phyloP scores from a whole-genome alignment of 2,329 filamentous ascomycete species.

The Chaetomiaceae sp. region DNA sequence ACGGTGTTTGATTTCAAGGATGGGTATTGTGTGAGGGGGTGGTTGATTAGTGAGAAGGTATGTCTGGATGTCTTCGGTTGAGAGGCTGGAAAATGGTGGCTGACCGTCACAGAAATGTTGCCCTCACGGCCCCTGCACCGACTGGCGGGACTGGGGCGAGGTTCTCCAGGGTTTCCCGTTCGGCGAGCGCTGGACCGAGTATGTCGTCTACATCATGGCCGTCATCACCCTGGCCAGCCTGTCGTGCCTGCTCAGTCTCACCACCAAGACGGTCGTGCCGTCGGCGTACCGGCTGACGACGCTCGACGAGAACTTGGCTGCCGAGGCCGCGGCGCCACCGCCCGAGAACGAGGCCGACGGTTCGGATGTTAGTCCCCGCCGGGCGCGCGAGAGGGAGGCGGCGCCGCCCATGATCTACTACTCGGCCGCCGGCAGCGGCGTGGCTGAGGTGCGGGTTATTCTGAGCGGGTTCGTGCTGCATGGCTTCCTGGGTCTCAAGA shows the following conservation, averaged over 20 bases:
- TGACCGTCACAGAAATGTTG: constrained; percentile 40
- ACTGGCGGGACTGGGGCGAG: constrained; percentile 55
- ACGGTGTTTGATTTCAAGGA: constrained; percentile 87
- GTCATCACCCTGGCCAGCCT: constrained; percentile 66
- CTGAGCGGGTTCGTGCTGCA: constrained; percentile 97
- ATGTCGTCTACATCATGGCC: constrained; percentile 66
- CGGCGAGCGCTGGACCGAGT: constrained; percentile 65
- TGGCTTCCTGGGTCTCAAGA: constrained; percentile 86
- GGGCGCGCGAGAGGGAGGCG: constrained; percentile 34
- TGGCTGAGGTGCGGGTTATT: constrained; percentile 95
- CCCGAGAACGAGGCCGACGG: constrained; percentile 40
- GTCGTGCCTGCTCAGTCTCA: constrained; percentile 75
- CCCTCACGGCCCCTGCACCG: constrained; percentile 51
- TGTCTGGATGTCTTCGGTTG: neutral
- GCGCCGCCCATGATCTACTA: constrained; percentile 84
- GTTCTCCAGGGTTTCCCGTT: constrained; percentile 42
- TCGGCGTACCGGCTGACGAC: constrained; percentile 83
- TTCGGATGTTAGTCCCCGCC: constrained; percentile 38
- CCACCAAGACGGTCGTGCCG: constrained; percentile 90
- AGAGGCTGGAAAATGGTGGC: neutral
- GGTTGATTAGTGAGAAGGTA: constrained; percentile 66
- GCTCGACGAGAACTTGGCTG: constrained; percentile 86
- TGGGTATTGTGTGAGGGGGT: constrained; percentile 70
- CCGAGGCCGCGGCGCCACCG: constrained; percentile 44
- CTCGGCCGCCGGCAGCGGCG: constrained; percentile 90